phyloP scores from a whole-genome alignment of 2,329 filamentous ascomycete species.

The Pseudogymnoascus sp. region DNA sequence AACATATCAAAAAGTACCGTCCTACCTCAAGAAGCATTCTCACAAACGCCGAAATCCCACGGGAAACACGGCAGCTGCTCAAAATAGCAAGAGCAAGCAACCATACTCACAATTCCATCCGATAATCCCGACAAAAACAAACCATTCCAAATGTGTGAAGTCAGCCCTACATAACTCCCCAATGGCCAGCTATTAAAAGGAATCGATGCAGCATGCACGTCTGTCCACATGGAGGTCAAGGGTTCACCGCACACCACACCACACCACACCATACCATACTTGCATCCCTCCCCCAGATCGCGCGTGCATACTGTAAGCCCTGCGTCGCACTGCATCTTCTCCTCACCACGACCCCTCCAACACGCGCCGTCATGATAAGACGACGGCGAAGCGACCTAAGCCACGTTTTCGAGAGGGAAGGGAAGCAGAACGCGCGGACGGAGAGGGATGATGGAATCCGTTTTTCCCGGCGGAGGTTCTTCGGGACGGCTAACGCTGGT shows the following conservation, averaged over 20 bases:
- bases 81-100: background rate
- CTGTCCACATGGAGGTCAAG: slow-evolving; percentile 1
- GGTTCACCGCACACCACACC: background rate
- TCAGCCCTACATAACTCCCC: background rate
- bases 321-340: background rate
- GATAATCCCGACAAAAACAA: background rate
- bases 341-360: background rate
- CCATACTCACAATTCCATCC: background rate
- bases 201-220: background rate
- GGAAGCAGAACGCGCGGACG: background rate
- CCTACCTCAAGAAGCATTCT: background rate
- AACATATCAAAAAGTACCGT: background rate
- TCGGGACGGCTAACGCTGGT: background rate
- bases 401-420: background rate
- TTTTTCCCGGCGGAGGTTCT: background rate
- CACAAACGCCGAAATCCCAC: background rate
- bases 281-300: background rate
- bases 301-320: background rate
- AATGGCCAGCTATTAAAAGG: slow-evolving; percentile 8
- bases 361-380: background rate
- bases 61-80: background rate
- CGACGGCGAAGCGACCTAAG: background rate
- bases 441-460: background rate
- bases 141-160: background rate
- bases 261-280: background rate